phyloP scores from a whole-genome alignment of 1,284 basidiomycete genomes.

The Irpex lacteus region DNA sequence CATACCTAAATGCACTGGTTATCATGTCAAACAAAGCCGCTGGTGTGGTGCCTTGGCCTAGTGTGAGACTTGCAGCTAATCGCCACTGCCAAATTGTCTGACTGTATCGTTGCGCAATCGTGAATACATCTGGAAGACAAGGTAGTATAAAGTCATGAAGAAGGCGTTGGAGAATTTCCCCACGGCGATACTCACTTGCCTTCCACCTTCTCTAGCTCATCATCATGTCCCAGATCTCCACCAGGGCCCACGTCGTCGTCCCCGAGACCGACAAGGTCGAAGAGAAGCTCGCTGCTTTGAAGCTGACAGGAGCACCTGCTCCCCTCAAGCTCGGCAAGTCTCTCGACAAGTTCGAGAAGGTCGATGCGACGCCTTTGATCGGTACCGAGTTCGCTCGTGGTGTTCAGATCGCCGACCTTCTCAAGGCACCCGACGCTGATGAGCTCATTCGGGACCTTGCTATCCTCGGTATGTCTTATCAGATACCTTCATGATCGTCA shows the following conservation, averaged over 20 bases:
- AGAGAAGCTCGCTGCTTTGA: constrained; percentile 11
- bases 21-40: background rate
- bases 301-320: constrained; percentile 11
- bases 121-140: background rate
- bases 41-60: background rate
- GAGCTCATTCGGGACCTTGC: constrained; percentile 47
- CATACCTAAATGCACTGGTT: background rate
- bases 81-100: background rate
- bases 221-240: background rate
- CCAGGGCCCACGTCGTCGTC: constrained; percentile 8
- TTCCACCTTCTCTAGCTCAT: background rate
- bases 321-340: constrained; percentile 12
- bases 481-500: background rate
- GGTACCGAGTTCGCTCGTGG: constrained; percentile 15
- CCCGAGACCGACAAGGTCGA: constrained; percentile 14
- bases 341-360: constrained; percentile 10
- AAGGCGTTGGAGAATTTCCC: background rate
- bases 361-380: constrained; percentile 12
- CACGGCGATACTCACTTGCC: background rate
- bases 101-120: background rate
- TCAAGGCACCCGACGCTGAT: constrained; percentile 38
- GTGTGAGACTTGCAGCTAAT: background rate
- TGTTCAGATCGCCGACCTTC: constrained; percentile 18
- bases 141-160: background rate
- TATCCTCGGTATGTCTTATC: constrained; percentile 32